A percentile compares a stretch with the other conserved stretches of the same genome.
Conservation (phyloP, 2,329 filamentous ascomycete genomes). For the Penicillium sp. region DNA sequence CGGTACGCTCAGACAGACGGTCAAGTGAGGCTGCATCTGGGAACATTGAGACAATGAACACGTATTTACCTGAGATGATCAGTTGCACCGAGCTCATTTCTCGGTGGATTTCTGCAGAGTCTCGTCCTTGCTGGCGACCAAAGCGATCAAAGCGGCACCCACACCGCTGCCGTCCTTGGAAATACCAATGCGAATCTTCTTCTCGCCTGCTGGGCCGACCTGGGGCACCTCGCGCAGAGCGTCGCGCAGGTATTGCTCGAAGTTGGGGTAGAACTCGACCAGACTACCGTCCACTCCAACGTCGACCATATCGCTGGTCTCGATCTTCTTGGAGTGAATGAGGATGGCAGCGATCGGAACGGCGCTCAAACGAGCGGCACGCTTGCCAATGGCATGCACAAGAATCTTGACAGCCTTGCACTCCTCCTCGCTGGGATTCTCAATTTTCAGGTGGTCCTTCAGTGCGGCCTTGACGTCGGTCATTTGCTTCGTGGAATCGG, state of each 20-base stretch:
- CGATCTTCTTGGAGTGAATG: conserved; percentile 72
- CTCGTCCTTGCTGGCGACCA: conserved; percentile 65
- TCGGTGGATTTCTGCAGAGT: conserved; percentile 11
- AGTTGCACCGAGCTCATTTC: conserved; percentile 10
- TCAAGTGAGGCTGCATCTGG: neutral
- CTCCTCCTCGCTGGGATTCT: conserved; percentile 75
- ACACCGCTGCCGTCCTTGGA: conserved; percentile 95
- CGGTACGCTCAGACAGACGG: neutral
- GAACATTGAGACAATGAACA: neutral
- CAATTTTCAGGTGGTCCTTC: conserved; percentile 72
- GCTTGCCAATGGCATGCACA: conserved; percentile 78
- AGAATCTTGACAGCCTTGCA: conserved; percentile 84
- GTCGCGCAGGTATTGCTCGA: conserved; percentile 83
- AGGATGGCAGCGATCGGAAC: conserved; percentile 84
- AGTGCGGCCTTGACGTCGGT: conserved; percentile 73
- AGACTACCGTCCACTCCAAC: conserved; percentile 92
- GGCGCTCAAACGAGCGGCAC: conserved; percentile 82
- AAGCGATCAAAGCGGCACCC: conserved; percentile 90
- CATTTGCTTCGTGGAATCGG: conserved; percentile 71
- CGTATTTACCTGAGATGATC: neutral
- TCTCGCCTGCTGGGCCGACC: conserved; percentile 75
- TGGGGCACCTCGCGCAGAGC: conserved; percentile 72
- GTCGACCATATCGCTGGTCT: conserved; percentile 70
- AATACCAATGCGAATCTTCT: conserved; percentile 87
- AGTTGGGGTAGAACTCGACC: conserved; percentile 93